Base-by-base conservation (phyloP, 306 rosid genomes). In the Trichosanthes cucumerina region DNA sequence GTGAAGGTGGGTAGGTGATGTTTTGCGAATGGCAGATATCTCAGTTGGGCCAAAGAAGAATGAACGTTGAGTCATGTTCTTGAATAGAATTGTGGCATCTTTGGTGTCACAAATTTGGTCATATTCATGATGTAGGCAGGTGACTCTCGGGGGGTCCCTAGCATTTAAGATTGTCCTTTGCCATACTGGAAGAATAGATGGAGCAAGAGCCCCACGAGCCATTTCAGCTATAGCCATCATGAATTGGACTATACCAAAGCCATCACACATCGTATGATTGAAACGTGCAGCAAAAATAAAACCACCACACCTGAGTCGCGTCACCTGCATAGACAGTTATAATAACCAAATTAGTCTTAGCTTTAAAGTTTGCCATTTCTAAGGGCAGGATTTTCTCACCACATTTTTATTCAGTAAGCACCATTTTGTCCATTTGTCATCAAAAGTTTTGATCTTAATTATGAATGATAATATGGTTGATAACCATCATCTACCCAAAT, bases 161-260 rank as follows among this genome's bases (percentile, higher is more conserved):
- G 87, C 81, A 2, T 34, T 15, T 24, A 65, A 65, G 15, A 65
- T 47, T 18, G 15, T 6, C 4, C 72, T 65, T 65, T 80, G 60
- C 84, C 87, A 86, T 60, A 78, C 77, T 0, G 86, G 87, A 6
- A 5, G 60, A 19, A 75, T 9, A 8, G 86, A 86, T 3, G 87
- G 89, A 8, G 52, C 4, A 8, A 6, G 0, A 0, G 66, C 62
- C 0, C 87, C 86, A 24, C 9, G 31, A 2, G 82, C 82, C 26
- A 84, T 62, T 54, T 86, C 87, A 1, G 59, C 79, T 7, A 80
- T 2, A 1, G 86, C 60, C 15, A 0, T 65, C 70, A 84, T 13
- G 82, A 86, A 80, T 18, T 28, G 69, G 19, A 2, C 1, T 0
- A 73, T 2, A 4, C 89, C 87, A 0, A 2, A 0, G 0, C 9